A percentile compares a stretch with the other conserved stretches of the same genome.
These are phyloP conservation scores for Miscanthus lutarioriparius DNA, from an alignment of 176 grass and related monocot genomes.

Conservation along the genomic window DNA sequence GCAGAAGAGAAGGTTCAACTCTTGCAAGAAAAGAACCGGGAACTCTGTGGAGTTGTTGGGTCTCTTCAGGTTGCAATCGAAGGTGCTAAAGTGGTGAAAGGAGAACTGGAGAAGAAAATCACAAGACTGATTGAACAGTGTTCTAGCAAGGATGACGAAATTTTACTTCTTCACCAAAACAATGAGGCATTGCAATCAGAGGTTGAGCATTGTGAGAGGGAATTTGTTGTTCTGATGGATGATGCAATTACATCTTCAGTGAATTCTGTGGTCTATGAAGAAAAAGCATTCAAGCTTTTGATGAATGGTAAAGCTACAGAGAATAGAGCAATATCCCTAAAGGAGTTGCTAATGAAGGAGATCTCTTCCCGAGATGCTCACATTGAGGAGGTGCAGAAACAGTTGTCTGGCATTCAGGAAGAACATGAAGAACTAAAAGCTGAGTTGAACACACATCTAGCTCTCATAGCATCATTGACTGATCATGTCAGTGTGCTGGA, in stretches of 20 bases:
- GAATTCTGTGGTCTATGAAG: conserved; percentile 55
- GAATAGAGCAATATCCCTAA: conserved; percentile 44
- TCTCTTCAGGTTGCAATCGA: conserved; percentile 58
- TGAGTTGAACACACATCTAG: conserved; percentile 43
- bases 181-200: conserved; percentile 50
- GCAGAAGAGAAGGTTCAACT: conserved; percentile 56
- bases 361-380: conserved; percentile 45
- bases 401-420: conserved; percentile 44
- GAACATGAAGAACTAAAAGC: conserved; percentile 62
- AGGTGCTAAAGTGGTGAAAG: conserved; percentile 56
- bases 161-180: conserved; percentile 40
- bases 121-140: conserved; percentile 33
- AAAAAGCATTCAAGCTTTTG: conserved; percentile 60
- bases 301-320: conserved; percentile 54
- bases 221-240: conserved; percentile 54
- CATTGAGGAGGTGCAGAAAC: conserved; percentile 54
- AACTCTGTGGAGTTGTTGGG: conserved; percentile 54
- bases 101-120: conserved; percentile 62
- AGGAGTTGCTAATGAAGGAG: conserved; percentile 48
- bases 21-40: conserved; percentile 49
- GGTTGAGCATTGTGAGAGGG: conserved; percentile 52
- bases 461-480: conserved; percentile 52
- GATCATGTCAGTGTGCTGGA: conserved; percentile 61
- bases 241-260: conserved; percentile 53
- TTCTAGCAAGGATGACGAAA: conserved; percentile 45